Conservation (phyloP, 164 flowering plant species). For the Berberis vulgaris region DNA sequence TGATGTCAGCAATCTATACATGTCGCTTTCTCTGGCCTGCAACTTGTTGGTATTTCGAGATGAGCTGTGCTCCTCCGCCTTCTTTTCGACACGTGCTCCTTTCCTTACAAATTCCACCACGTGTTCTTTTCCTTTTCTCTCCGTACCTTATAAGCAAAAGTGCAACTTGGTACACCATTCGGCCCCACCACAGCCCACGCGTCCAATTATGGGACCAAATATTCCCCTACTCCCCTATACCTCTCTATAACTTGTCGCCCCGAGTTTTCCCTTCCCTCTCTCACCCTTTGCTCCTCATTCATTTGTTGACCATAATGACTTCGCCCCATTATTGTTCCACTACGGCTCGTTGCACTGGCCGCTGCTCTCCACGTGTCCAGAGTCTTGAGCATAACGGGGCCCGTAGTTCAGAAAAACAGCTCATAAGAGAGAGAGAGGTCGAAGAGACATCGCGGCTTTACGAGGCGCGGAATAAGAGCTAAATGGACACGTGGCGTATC, state of each 20-base stretch:
- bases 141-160: constrained; percentile 2
- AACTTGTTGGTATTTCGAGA: not conserved
- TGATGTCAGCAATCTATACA: constrained; percentile 4
- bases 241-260: not conserved
- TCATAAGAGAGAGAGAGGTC: constrained; percentile 10
- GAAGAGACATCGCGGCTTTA: constrained; percentile 14
- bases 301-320: not conserved
- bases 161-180: not conserved
- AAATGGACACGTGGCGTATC: constrained; percentile 13
- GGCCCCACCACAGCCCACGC: constrained; percentile 2
- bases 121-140: not conserved
- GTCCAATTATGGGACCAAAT: constrained; percentile 4
- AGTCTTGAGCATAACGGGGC: not conserved
- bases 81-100: constrained; percentile 3
- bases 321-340: not conserved
- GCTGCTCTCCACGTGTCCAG: constrained; percentile 15
- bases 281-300: not conserved
- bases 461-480: constrained; percentile 8
- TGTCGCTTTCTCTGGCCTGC: constrained; percentile 1
- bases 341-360: not conserved
- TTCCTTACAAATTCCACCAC: not conserved
- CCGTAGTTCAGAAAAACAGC: constrained; percentile 21
- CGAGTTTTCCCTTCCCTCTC: not conserved
- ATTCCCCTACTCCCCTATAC: not conserved
- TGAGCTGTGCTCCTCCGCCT: constrained; percentile 2